Evolutionary conservation across 495 filamentous ascomycete genomes (phyloP), one percentile per base, ranked within the genome.

Genomic region (Aspergillus mulundensis): DNA sequence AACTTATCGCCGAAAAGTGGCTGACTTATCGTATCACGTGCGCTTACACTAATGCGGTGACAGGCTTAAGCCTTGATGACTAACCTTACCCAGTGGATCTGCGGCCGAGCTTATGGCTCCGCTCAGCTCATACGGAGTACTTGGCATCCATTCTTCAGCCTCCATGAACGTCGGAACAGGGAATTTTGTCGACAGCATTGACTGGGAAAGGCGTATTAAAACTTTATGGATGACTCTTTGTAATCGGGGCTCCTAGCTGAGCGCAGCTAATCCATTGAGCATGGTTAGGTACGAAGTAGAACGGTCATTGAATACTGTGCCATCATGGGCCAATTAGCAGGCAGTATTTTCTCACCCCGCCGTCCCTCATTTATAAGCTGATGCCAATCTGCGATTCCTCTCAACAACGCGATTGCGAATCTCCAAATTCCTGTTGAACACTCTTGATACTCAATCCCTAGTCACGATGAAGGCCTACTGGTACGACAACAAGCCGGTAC

Each of bases 391-490:
- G 5, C 32, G n/a, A 24, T 20, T 25, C n/a, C 20, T n/a, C 15
- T 54, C 25, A 3, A 52, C 38, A 24, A 40, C 15, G 7, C 12
- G 6, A 14, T 36, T 36, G 12, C 32, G 12, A 36, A 11, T 36
- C 12, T 36, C 12, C 32, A 36, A 2, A 14, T 11, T 36, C 12
- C 12, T 36, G 32, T 36, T 28, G 32, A 36, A 36, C 32, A 14
- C 5, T 11, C 32, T 36, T 15, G 2, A 38, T 36, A 41, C 10
- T 32, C 11, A 41, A 12, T 24, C 5, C 12, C 23, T n/a, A 24
- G 10, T 74, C 78, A 77, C 18, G 24, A 94, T 95, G 90, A 87
- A 82, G 70, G 88, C 85, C 56, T 95, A 94, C 75, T 87, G 83
- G 78, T 93, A 85, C 70, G 89, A 94, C 66, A 87, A 93, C 71